Evolutionary conservation across 139 green algal genomes (phyloP).

Genomic region (Trebouxia sp.): DNA sequence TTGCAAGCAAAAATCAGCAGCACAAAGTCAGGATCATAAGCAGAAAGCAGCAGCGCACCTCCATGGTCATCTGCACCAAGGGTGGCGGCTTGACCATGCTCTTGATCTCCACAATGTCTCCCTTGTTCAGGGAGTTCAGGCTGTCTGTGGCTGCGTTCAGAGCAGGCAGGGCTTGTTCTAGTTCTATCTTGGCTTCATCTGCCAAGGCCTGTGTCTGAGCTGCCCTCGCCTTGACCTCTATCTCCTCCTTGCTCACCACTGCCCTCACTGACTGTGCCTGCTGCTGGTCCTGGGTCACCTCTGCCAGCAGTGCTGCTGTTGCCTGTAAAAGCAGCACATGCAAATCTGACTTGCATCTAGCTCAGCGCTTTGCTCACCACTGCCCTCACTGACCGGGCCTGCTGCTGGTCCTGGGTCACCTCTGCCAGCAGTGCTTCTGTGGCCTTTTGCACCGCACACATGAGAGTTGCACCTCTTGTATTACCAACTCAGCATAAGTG

Average conservation of each 20-base stretch:
- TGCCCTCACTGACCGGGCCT: conserved; percentile 72
- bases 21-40: no score
- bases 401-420: conserved; percentile 50
- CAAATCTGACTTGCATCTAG: no score
- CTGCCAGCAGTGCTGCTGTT: conserved; percentile 12
- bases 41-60: conserved; percentile 9
- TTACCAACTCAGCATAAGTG: no score
- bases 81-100: conserved; percentile 83
- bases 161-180: conserved; percentile 82
- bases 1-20: neutral
- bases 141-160: conserved; percentile 73
- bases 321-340: conserved; percentile 5
- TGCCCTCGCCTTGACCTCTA: conserved; percentile 69
- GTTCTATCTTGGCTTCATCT: conserved; percentile 80
- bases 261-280: conserved; percentile 74
- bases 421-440: conserved; percentile 17
- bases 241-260: conserved; percentile 70
- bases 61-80: conserved; percentile 75
- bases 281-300: conserved; percentile 49
- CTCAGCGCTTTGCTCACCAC: conserved; percentile 63
- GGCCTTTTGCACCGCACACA: no score
- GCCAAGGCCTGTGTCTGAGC: conserved; percentile 63
- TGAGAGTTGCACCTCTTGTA: no score
- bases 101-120: conserved; percentile 81
- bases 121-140: conserved; percentile 82